Conservation (phyloP, 805 yeast genomes). For the Saturnispora dispora region DNA sequence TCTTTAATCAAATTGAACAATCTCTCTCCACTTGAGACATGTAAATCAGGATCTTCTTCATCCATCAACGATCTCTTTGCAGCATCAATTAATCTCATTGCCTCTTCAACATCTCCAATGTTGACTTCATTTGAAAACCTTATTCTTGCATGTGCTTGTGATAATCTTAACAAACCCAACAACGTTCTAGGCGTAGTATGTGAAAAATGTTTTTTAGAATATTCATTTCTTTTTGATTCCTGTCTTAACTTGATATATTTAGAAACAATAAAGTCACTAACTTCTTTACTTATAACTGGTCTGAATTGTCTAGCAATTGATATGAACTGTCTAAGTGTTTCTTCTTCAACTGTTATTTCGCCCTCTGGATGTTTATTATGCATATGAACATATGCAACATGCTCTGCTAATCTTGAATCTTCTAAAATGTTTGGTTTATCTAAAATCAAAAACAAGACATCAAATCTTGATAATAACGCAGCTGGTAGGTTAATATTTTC, state of each 20-base stretch:
- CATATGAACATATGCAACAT: conserved; percentile 95
- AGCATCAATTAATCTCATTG: conserved; percentile 74
- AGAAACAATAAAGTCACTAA: conserved; percentile 79
- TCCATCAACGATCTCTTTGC: conserved; percentile 75
- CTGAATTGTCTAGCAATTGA: conserved; percentile 76
- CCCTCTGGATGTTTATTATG: conserved; percentile 76
- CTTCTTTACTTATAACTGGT: conserved; percentile 76
- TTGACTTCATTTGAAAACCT: conserved; percentile 68
- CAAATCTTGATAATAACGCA: conserved; percentile 90
- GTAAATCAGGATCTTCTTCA: conserved; percentile 40
- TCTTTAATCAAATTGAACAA: conserved; percentile 63
- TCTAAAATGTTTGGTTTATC: conserved; percentile 74
- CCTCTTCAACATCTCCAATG: conserved; percentile 87
- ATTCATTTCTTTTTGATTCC: conserved; percentile 73
- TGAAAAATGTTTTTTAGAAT: conserved; percentile 68
- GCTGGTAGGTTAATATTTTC: conserved; percentile 96
- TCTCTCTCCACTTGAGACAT: conserved; percentile 60
- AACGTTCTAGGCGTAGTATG: conserved; percentile 95
- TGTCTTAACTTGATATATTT: conserved; percentile 88
- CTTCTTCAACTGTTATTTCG: conserved; percentile 69
- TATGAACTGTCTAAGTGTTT: conserved; percentile 77
- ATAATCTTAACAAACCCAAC: conserved; percentile 79
- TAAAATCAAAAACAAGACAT: conserved; percentile 74
- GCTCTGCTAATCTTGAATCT: conserved; percentile 83
- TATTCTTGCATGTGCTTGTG: conserved; percentile 90